Percentiles rank a stretch among this genome's conserved stretches.
Conservation (phyloP, 495 filamentous ascomycete genomes). For the Penicillium maclennaniae region DNA sequence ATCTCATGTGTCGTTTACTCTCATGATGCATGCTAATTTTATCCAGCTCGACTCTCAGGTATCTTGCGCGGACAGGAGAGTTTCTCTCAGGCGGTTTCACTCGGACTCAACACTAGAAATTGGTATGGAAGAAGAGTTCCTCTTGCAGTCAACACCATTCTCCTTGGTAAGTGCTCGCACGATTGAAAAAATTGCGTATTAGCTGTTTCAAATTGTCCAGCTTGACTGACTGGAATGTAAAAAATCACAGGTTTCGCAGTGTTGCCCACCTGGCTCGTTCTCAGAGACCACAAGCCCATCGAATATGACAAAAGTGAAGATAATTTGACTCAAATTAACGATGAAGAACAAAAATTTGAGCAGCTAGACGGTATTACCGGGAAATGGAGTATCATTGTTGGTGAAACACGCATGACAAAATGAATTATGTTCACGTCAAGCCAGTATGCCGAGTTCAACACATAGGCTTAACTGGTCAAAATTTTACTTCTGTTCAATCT, state of each 20-base stretch:
- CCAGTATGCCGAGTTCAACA: no score
- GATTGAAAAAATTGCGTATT: not conserved
- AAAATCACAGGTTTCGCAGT: slow-evolving; percentile 20
- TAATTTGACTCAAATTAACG: not conserved
- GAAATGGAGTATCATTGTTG: not conserved
- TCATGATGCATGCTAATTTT: slow-evolving; percentile 15
- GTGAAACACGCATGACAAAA: not conserved
- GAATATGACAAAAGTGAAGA: slow-evolving; percentile 13
- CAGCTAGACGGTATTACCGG: not conserved
- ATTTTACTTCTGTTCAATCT: no score
- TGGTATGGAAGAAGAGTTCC: slow-evolving; percentile 48
- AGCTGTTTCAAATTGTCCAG: not conserved
- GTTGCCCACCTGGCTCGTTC: slow-evolving; percentile 26
- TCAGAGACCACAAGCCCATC: slow-evolving; percentile 17
- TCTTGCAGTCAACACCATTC: slow-evolving; percentile 47
- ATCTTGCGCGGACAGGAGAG: slow-evolving; percentile 59
- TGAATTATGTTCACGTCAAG: not conserved
- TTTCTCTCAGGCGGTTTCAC: slow-evolving; percentile 58
- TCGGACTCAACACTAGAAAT: slow-evolving; percentile 47
- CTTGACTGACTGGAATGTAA: not conserved
- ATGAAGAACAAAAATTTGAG: slow-evolving; percentile 5
- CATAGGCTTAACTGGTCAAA: no score
- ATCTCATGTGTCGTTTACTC: slow-evolving; percentile 8
- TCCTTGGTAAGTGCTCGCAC: slow-evolving; percentile 34
- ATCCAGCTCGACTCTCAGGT: slow-evolving; percentile 49